Evolutionary conservation across 441 rosid genomes (phyloP).

Genomic region (Erodium texanum): DNA sequence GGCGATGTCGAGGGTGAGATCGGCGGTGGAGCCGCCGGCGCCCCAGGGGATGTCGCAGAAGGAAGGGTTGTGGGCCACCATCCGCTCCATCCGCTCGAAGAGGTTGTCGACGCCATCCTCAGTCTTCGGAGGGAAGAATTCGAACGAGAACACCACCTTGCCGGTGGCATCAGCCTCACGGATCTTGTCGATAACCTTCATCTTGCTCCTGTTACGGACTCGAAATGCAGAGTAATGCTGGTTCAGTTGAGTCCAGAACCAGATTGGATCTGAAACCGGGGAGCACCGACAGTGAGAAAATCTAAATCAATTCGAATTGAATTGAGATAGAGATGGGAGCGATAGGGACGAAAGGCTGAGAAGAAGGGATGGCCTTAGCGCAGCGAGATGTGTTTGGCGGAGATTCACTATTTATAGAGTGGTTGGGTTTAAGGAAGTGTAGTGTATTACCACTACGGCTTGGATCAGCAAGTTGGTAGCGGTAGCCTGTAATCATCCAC

Average conservation of each 20-base stretch:
- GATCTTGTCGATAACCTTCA: conserved; percentile 90
- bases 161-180: conserved; percentile 26
- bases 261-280: neutral
- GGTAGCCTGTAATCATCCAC: neutral
- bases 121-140: conserved; percentile 94
- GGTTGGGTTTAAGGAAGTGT: neutral
- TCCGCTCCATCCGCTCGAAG: conserved; percentile 88
- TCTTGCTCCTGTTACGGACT: conserved; percentile 1
- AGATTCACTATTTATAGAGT: neutral
- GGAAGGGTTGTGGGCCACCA: conserved; percentile 78
- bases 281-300: neutral
- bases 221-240: neutral
- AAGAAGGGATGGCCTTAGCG: neutral
- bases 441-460: too few species aligned
- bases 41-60: conserved; percentile 99
- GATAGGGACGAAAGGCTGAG: too few species aligned
- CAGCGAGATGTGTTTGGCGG: neutral
- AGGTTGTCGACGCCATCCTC: conserved; percentile 96
- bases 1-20: conserved; percentile 83
- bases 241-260: neutral
- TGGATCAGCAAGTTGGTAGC: neutral
- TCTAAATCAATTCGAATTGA: neutral
- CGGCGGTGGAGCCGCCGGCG: conserved; percentile 95
- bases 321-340: neutral
- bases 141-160: conserved; percentile 78